Evolutionary conservation across 2,329 filamentous ascomycete genomes (phyloP).

Genomic region (Fusarium udum): DNA sequence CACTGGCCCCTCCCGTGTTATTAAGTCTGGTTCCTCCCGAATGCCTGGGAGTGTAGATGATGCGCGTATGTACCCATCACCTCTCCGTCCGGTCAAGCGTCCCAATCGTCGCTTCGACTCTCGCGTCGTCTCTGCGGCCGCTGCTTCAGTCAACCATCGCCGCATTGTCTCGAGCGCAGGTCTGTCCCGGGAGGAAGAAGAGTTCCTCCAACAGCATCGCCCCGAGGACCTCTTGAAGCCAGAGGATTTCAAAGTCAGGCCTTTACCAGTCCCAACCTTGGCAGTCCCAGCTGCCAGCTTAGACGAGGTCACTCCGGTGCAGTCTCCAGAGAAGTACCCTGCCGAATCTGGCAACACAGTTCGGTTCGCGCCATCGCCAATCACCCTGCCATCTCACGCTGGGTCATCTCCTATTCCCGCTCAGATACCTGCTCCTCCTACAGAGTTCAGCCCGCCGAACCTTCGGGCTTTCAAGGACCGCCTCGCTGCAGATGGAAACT

Average conservation of each 20-base stretch:
- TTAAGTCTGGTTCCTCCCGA: background rate
- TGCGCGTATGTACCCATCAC: background rate
- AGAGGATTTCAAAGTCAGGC: background rate
- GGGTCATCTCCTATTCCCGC: constrained; percentile 5
- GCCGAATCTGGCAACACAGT: background rate
- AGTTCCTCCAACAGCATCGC: background rate
- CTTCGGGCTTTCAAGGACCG: constrained; percentile 15
- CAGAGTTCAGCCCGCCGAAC: background rate
- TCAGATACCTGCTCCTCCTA: constrained; percentile 1
- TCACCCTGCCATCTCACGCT: background rate
- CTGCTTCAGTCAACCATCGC: background rate
- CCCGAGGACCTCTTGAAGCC: background rate
- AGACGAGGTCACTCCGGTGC: constrained; percentile 6
- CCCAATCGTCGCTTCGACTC: constrained; percentile 13
- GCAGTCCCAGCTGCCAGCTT: background rate
- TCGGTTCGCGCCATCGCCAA: constrained; percentile 5
- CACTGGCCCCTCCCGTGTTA: background rate
- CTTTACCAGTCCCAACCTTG: background rate
- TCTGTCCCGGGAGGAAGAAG: background rate
- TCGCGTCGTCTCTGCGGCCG: background rate
- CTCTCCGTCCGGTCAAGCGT: background rate
- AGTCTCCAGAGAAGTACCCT: constrained; percentile 5
- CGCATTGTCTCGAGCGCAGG: background rate
- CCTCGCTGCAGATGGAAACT: background rate
- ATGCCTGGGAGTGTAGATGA: background rate